Percentiles rank a stretch among this genome's conserved stretches.
Conservation (phyloP, 441 rosid genomes). For the Gossypium schwendimanii region DNA sequence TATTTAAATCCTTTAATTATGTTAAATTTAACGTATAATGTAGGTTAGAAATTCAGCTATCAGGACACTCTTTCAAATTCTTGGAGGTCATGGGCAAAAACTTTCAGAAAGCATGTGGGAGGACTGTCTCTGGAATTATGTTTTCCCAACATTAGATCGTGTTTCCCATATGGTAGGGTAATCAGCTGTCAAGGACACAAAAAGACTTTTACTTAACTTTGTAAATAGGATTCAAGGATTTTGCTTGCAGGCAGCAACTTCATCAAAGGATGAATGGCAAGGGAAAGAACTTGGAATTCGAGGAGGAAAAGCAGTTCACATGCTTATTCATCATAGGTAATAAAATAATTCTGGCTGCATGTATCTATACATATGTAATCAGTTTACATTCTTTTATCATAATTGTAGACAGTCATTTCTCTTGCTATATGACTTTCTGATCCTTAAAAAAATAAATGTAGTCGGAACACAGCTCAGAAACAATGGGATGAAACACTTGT, state of each 20-base stretch:
- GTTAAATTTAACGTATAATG: slow-evolving; percentile 16
- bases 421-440: slow-evolving; percentile 6
- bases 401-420: slow-evolving; percentile 6
- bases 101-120: slow-evolving; percentile 96
- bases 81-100: slow-evolving; percentile 94
- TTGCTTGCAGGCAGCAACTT: slow-evolving; percentile 73
- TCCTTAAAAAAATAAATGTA: slow-evolving; percentile 32
- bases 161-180: slow-evolving; percentile 84
- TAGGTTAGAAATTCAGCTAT: slow-evolving; percentile 99
- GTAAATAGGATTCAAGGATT: slow-evolving; percentile 10
- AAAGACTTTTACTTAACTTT: slow-evolving; percentile 11
- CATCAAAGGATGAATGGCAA: slow-evolving; percentile 98
- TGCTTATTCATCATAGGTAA: slow-evolving; percentile 99
- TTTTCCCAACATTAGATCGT: slow-evolving; percentile 82
- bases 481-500: slow-evolving; percentile 99
- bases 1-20: neutral
- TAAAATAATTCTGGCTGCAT: neutral
- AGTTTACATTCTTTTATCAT: slow-evolving; percentile 6
- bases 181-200: slow-evolving; percentile 13
- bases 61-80: slow-evolving; percentile 90
- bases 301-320: slow-evolving; percentile 96
- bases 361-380: slow-evolving; percentile 7
- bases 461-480: slow-evolving; percentile 98
- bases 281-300: slow-evolving; percentile 96
- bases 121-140: slow-evolving; percentile 94